Evolutionary conservation across 1,284 basidiomycete species (phyloP), one percentile per base, ranked within the genome.

Genomic region (Ustilago trichophora): DNA sequence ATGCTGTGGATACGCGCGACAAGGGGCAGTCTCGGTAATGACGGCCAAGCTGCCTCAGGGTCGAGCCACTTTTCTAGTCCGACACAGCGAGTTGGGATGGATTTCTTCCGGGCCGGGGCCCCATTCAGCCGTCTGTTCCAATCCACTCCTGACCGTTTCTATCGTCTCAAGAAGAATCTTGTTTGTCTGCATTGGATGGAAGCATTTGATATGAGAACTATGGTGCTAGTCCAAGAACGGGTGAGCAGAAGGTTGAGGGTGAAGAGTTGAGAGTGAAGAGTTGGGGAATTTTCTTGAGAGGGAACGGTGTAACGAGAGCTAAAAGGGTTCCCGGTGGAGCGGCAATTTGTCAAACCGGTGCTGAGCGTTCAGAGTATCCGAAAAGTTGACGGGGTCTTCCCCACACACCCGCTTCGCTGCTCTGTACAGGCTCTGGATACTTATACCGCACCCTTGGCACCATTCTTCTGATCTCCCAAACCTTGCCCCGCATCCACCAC

Each of bases 261-360:
- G 24, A 29, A 27, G 13, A 10, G 19, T 13, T 24, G 32, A 21
- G 6, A n/a, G n/a, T n/a, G n/a, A n/a, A n/a, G n/a, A n/a, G n/a
- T n/a, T n/a, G n/a, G n/a, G n/a, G n/a, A n/a, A n/a, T n/a, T n/a
- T 12, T 40, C n/a, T 31, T 12, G 34, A 21, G 37, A 38, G 13
- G 12, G 34, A 21, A 22, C 32, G 24, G 24, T 18, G 18, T 19
- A 19, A 4, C 10, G 43, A 45, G 9, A 43, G n/a, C 13, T 4
- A 27, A 34, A 27, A 15, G 19, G 19, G 21, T 18, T 19, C 18
- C 59, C 59, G 59, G 52, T 51, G 24, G 38, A 47, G 52, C 59
- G 59, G 59, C 59, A 63, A 53, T 35, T 38, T 38, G 38, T 24
- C 13, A 44, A 22, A 24, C 44, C 44, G 49, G 41, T 42, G 38